These are phyloP conservation scores for Ilyonectria robusta DNA, from an alignment of 2,329 filamentous ascomycete species.

Conservation along the genomic window DNA sequence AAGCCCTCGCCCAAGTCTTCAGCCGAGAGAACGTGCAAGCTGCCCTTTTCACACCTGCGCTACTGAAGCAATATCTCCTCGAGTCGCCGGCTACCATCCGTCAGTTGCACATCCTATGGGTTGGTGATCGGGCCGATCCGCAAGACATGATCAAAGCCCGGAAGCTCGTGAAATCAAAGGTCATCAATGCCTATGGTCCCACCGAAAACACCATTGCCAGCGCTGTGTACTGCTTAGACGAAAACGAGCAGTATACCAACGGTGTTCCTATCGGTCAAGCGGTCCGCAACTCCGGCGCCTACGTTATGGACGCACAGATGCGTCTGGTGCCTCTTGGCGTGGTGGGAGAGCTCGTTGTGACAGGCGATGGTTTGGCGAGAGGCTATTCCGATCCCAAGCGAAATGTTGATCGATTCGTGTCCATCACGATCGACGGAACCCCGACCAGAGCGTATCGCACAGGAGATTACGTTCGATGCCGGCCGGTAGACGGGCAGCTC, in stretches of 20 bases:
- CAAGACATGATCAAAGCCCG: constrained; percentile 20
- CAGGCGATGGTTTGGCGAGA: constrained; percentile 33
- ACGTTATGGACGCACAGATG: constrained; percentile 43
- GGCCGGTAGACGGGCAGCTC: constrained; percentile 32
- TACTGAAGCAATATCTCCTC: constrained; percentile 39
- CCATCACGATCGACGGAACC: neutral
- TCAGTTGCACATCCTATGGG: constrained; percentile 20
- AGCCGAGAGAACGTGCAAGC: constrained; percentile 25
- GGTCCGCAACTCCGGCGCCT: constrained; percentile 39
- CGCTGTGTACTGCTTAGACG: constrained; percentile 4
- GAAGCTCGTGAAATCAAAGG: constrained; percentile 4
- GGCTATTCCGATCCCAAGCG: neutral
- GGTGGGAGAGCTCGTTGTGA: constrained; percentile 48
- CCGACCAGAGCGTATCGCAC: constrained; percentile 30
- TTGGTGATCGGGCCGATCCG: constrained; percentile 37
- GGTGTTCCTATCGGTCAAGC: constrained; percentile 40
- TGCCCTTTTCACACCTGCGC: constrained; percentile 31
- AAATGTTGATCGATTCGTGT: neutral
- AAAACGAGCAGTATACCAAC: constrained; percentile 21
- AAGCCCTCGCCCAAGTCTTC: constrained; percentile 27
- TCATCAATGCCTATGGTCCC: constrained; percentile 35
- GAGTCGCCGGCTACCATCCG: constrained; percentile 16
- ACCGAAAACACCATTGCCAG: constrained; percentile 37
- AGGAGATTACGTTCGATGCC: constrained; percentile 33
- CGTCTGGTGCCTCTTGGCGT: constrained; percentile 45